phyloP scores from a whole-genome alignment of 495 filamentous ascomycete genomes.

The Corynascus novoguineensis region DNA sequence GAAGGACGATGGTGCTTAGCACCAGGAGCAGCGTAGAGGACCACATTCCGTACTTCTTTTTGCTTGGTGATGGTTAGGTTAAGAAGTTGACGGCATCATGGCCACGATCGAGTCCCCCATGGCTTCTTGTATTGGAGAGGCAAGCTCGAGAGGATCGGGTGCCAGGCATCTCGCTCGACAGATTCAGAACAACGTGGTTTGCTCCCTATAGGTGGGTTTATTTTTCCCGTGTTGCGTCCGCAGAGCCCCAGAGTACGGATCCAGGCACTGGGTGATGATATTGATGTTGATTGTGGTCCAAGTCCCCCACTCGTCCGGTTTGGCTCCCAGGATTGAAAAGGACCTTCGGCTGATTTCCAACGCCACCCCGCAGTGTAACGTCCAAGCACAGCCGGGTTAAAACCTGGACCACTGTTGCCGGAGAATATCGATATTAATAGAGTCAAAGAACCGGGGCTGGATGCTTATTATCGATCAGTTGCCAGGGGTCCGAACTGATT shows the following conservation, averaged over 20 bases:
- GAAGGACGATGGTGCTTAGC: slow-evolving; percentile 2
- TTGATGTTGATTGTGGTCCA: slow-evolving; percentile 9
- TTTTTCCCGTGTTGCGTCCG: neutral
- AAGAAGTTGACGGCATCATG: neutral
- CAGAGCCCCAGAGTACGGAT: neutral
- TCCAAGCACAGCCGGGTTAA: slow-evolving; percentile 2
- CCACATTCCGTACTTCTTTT: slow-evolving; percentile 5
- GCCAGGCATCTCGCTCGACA: neutral
- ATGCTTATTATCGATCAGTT: neutral
- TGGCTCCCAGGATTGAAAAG: neutral
- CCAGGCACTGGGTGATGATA: neutral
- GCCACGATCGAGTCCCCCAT: neutral
- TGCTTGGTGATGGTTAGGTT: too few species aligned
- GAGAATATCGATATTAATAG: slow-evolving; percentile 7
- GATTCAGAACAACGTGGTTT: too few species aligned
- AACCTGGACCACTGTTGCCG: slow-evolving; percentile 2
- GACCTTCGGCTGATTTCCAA: slow-evolving; percentile 14
- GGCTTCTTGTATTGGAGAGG: neutral
- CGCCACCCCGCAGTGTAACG: neutral
- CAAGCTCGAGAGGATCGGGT: neutral
- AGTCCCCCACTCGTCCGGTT: neutral
- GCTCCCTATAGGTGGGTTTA: slow-evolving; percentile 11
- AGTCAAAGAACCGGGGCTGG: slow-evolving; percentile 5
- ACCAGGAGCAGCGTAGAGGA: slow-evolving; percentile 11
- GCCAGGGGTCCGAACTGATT: neutral